Evolutionary conservation across 169 alveolate species (phyloP), one percentile per base, ranked within the genome.

Genomic region (Eimeria falciformis): DNA sequence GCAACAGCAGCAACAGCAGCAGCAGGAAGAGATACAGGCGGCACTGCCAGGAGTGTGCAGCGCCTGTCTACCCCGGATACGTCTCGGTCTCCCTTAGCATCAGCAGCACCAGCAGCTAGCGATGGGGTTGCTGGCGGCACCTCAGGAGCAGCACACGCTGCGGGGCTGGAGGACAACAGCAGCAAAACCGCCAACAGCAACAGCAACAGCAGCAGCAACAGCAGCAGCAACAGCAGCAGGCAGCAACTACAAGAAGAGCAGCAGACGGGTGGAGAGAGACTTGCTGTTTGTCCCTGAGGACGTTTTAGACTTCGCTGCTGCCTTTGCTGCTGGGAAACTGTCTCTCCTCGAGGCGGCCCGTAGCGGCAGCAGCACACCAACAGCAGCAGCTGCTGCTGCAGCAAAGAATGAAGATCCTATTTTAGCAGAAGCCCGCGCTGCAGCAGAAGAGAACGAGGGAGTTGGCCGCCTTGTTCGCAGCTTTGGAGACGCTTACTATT

Each of bases 371-470:
- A n/a, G 2, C 33, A n/a, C 6, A n/a, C 6, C 33, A 12, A n/a
- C 37, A 12, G 25, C 37, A 0, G 73, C 12, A 69, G 81, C 81
- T 27, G 81, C 81, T 27, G 81, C 81, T 27, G 81, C 81, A 9
- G n/a, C n/a, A 23, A 12, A 1, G 11, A 50, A 21, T 12, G 50
- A 37, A 29, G 81, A 37, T 11, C 33, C 81, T 7, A 25, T 6
- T 3, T 12, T 37, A 9, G 81, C 81, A 27, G 81, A 43, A 12
- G 81, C 81, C 11, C 55, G 50, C 0, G 81, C 81, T 25, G 43
- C 50, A 33, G 81, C 81, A n/a, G 11, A 33, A 12, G 81, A 69
- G 46, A 69, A 50, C 21, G 50, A 37, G n/a, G 81, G 81, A 17
- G 43, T 37, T 9, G 81, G 55, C 0, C 55, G 55, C n/a, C n/a